Conservation (phyloP, 2,329 filamentous ascomycete genomes). For the Sclerotinia sclerotiorum region DNA sequence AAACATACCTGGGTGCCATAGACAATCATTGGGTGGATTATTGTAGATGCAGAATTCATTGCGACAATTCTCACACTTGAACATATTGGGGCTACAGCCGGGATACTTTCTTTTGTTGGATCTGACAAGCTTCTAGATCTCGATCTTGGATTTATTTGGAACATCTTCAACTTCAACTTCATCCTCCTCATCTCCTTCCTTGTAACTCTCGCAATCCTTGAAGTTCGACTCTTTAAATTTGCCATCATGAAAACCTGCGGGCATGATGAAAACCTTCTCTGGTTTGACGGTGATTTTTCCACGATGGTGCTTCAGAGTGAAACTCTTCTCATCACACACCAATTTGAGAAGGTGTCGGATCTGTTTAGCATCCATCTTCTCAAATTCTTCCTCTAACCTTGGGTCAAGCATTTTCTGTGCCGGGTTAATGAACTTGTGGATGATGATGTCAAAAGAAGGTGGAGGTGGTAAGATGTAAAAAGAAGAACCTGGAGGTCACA, state of each 20-base stretch:
- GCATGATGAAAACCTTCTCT: not conserved
- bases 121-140: not conserved
- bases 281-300: not conserved
- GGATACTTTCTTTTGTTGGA: not conserved
- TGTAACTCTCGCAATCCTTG: not conserved
- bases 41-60: not conserved
- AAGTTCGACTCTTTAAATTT: not conserved
- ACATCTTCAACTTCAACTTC: not conserved
- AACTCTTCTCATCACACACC: not conserved
- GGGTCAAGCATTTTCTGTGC: not conserved
- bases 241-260: not conserved
- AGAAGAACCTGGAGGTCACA: not conserved
- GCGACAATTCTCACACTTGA: not conserved
- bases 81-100: not conserved
- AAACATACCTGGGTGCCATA: not conserved
- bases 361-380: constrained; percentile 6
- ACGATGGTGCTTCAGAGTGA: not conserved
- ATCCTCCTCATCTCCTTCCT: not conserved
- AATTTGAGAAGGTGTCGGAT: not conserved
- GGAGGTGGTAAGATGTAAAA: not conserved
- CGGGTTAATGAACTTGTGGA: too few species aligned
- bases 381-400: not conserved
- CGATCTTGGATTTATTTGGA: not conserved
- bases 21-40: constrained; percentile 1
- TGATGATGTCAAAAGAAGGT: not conserved